Evolutionary conservation across 305 asterid genomes (phyloP).

Genomic region (Solanum hybrid): DNA sequence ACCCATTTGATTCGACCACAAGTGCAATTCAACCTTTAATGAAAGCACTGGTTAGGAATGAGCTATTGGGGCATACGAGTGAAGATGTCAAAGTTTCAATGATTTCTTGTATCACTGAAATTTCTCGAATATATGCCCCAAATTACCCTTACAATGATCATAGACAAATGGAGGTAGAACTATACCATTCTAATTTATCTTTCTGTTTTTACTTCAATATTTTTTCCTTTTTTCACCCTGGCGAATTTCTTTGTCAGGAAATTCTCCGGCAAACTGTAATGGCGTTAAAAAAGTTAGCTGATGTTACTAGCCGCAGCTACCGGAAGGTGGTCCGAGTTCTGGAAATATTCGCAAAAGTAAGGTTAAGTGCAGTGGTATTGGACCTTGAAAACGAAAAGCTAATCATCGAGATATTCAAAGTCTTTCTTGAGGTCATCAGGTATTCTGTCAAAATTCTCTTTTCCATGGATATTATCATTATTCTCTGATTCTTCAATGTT

Average conservation of each 20-base stretch:
- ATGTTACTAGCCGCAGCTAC: slow-evolving; percentile 24
- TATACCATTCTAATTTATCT: not conserved
- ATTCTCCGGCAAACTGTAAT: slow-evolving; percentile 33
- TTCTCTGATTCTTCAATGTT: not conserved
- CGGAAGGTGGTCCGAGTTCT: slow-evolving; percentile 30
- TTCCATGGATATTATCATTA: not conserved
- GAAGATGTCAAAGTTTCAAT: slow-evolving; percentile 40
- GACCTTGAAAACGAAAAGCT: slow-evolving; percentile 30
- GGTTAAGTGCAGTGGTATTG: slow-evolving; percentile 32
- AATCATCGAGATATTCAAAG: slow-evolving; percentile 37
- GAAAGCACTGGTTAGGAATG: too few species aligned
- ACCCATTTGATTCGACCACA: too few species aligned
- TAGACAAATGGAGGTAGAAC: slow-evolving; percentile 40
- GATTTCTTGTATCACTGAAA: slow-evolving; percentile 51
- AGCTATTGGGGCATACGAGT: slow-evolving; percentile 28
- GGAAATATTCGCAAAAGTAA: slow-evolving; percentile 39
- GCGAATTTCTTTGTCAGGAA: slow-evolving; percentile 22
- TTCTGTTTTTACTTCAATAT: not conserved
- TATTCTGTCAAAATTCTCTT: slow-evolving; percentile 9
- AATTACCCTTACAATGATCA: slow-evolving; percentile 29
- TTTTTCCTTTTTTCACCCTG: not conserved
- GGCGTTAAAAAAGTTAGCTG: slow-evolving; percentile 35
- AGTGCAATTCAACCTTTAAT: too few species aligned
- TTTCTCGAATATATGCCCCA: slow-evolving; percentile 53
- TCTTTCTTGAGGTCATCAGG: slow-evolving; percentile 32